Evolutionary conservation across 352 stramenopile species (phyloP).

Genomic region (Thalassiosira ordinaria): DNA sequence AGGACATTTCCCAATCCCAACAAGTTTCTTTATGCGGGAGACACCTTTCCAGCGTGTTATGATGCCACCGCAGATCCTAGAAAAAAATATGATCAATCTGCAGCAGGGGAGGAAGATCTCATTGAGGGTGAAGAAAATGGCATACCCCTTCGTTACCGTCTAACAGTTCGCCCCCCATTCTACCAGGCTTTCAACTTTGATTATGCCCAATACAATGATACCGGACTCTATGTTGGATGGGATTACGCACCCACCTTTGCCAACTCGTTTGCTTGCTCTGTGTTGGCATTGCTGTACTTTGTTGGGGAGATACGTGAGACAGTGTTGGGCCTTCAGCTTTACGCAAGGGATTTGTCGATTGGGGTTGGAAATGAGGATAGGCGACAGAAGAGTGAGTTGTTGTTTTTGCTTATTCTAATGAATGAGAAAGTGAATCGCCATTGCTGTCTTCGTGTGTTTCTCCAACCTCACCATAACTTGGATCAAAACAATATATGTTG

Average conservation of each 20-base stretch:
- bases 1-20: slow-evolving; percentile 66
- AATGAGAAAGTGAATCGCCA: neutral
- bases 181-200: slow-evolving; percentile 68
- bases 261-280: slow-evolving; percentile 73
- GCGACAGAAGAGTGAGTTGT: slow-evolving; percentile 34
- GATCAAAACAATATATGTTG: too few relatives aligned
- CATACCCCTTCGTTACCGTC: slow-evolving; percentile 69
- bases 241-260: slow-evolving; percentile 74
- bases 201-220: slow-evolving; percentile 74
- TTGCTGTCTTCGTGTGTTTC: too few relatives aligned
- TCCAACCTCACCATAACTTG: too few relatives aligned
- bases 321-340: slow-evolving; percentile 59
- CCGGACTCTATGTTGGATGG: slow-evolving; percentile 73
- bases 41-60: slow-evolving; percentile 63
- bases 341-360: slow-evolving; percentile 1
- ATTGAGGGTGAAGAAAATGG: slow-evolving; percentile 37
- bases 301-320: slow-evolving; percentile 70
- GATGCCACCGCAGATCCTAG: slow-evolving; percentile 56
- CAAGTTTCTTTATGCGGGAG: slow-evolving; percentile 67
- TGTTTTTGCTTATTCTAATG: neutral
- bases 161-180: slow-evolving; percentile 57
- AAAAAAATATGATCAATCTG: slow-evolving; percentile 27
- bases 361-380: slow-evolving; percentile 24
- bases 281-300: slow-evolving; percentile 86
- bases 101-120: slow-evolving; percentile 29